A percentile compares a stretch with the other conserved stretches of the same genome.
These are phyloP conservation scores for Malassezia dermatis DNA, from an alignment of 1,284 basidiomycete genomes.

Conservation along the genomic window DNA sequence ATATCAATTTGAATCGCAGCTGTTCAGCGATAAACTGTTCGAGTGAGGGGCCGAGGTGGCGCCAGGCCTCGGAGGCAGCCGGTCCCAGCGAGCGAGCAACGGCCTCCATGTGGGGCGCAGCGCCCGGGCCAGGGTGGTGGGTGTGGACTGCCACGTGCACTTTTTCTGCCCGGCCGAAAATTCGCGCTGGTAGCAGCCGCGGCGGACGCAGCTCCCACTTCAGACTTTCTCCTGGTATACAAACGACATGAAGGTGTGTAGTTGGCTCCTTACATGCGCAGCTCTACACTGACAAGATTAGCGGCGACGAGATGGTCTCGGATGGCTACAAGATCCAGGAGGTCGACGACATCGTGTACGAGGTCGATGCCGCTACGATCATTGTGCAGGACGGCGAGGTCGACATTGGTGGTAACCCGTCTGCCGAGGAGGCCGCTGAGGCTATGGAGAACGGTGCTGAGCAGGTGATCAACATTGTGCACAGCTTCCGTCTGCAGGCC, in stretches of 20 bases:
- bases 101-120: neutral
- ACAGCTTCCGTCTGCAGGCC: slow-evolving; percentile 79
- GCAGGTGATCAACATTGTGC: slow-evolving; percentile 76
- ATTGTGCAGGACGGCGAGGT: slow-evolving; percentile 70
- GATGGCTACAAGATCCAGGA: slow-evolving; percentile 52
- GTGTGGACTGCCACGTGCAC: neutral
- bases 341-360: slow-evolving; percentile 74
- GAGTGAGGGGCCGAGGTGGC: neutral
- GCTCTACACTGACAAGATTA: slow-evolving; percentile 61
- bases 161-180: slow-evolving; percentile 1
- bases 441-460: slow-evolving; percentile 65
- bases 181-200: neutral
- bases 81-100: neutral
- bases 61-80: neutral
- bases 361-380: slow-evolving; percentile 75
- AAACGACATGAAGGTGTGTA: slow-evolving; percentile 14
- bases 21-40: slow-evolving; percentile 1
- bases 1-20: slow-evolving; percentile 15
- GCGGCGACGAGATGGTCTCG: slow-evolving; percentile 70
- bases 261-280: slow-evolving; percentile 44
- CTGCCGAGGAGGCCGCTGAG: slow-evolving; percentile 78
- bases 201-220: neutral
- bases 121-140: neutral
- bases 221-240: neutral
- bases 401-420: slow-evolving; percentile 66